These are phyloP conservation scores for Scedosporium aurantiacum DNA, from an alignment of 2,329 filamentous ascomycete genomes.

Conservation along the genomic window DNA sequence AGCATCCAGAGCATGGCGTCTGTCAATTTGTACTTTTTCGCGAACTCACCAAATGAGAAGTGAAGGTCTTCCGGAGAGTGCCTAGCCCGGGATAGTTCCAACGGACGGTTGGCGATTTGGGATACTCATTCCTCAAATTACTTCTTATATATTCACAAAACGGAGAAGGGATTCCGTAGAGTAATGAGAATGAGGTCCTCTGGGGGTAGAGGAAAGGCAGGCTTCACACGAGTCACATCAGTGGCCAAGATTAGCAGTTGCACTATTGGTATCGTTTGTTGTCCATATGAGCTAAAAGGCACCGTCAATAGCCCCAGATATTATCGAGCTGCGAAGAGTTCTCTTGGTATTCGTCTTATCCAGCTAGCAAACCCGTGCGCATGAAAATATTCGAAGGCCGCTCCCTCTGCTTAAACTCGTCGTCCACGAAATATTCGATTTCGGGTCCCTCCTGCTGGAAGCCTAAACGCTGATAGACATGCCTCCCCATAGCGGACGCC, in stretches of 20 bases:
- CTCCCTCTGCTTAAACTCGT: conserved; percentile 22
- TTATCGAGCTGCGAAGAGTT: not conserved
- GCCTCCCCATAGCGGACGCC: conserved; percentile 36
- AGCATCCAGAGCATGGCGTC: conserved; percentile 29
- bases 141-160: too few relatives aligned
- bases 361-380: not conserved
- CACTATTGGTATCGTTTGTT: too few relatives aligned
- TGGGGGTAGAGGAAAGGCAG: too few relatives aligned
- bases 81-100: conserved; percentile 29
- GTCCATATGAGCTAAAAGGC: too few relatives aligned
- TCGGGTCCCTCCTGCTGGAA: conserved; percentile 30
- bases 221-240: too few relatives aligned
- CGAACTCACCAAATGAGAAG: conserved; percentile 35
- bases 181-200: too few relatives aligned
- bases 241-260: too few relatives aligned
- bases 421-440: conserved; percentile 30
- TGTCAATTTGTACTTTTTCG: conserved; percentile 33
- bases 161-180: too few relatives aligned
- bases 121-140: too few relatives aligned
- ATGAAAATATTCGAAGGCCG: conserved; percentile 6
- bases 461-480: conserved; percentile 33
- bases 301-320: not conserved
- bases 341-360: too few relatives aligned
- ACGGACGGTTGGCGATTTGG: conserved; percentile 6
- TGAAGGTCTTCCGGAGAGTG: conserved; percentile 22